phyloP scores from a whole-genome alignment of 2,329 filamentous ascomycete species.

The Cladosporium austrohemisphaericum region DNA sequence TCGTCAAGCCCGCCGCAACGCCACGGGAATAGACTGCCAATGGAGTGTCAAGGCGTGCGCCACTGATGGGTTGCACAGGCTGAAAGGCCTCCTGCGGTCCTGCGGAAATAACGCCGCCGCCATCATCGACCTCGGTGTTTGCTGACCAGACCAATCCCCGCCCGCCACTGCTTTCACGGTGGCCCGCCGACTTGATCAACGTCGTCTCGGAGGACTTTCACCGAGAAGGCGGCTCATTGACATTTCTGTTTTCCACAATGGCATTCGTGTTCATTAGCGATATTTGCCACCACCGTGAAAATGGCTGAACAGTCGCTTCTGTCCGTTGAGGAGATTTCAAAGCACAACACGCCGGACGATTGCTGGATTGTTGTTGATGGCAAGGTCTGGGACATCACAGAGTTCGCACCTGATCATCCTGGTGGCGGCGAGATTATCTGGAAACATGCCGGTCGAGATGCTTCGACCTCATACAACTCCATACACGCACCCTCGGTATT shows the following conservation, averaged over 20 bases:
- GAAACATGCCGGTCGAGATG: conserved; percentile 52
- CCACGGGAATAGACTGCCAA: background rate
- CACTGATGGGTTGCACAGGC: background rate
- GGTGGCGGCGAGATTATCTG: conserved; percentile 55
- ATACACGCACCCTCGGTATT: conserved; percentile 48
- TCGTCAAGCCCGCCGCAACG: background rate
- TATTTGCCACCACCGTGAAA: background rate
- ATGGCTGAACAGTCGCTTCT: conserved; percentile 6
- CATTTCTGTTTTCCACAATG: background rate
- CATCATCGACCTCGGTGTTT: conserved; percentile 7
- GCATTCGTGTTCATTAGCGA: background rate
- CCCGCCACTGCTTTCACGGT: background rate
- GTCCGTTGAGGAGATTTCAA: conserved; percentile 25
- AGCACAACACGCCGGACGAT: conserved; percentile 29
- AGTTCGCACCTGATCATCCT: conserved; percentile 61
- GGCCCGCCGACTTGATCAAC: background rate
- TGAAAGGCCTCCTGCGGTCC: background rate
- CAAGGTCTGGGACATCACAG: conserved; percentile 64
- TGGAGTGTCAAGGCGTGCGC: background rate
- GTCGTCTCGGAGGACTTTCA: background rate
- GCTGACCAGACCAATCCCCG: conserved; percentile 4
- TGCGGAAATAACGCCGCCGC: background rate
- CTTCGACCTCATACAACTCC: conserved; percentile 51
- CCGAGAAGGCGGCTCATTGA: conserved; percentile 7
- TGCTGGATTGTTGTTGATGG: conserved; percentile 66